Evolutionary conservation across 805 yeast genomes (phyloP).

Genomic region (Kuraishia cidri): DNA sequence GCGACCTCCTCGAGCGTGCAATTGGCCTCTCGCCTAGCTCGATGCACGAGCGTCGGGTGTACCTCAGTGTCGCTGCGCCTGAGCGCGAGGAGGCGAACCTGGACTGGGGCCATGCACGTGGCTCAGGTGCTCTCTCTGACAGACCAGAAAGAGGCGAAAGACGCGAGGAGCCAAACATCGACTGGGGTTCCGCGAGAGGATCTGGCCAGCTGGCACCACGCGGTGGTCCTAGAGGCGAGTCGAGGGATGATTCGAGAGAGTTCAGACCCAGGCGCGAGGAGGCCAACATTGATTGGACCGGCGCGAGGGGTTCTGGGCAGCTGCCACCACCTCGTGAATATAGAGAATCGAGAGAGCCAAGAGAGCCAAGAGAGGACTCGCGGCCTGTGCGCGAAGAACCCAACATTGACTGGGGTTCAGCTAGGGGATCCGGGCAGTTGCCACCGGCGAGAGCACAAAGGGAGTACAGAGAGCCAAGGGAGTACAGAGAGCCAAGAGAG

Average conservation of each 20-base stretch:
- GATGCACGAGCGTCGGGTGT: slow-evolving; percentile 40
- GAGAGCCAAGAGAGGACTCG: slow-evolving; percentile 15
- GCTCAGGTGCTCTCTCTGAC: slow-evolving; percentile 19
- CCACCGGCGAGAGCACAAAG: slow-evolving; percentile 16
- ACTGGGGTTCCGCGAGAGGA: slow-evolving; percentile 32
- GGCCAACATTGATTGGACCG: slow-evolving; percentile 39
- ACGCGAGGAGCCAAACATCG: slow-evolving; percentile 25
- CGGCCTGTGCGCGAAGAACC: slow-evolving; percentile 40
- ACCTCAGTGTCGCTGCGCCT: slow-evolving; percentile 53
- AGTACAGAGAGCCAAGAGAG: slow-evolving; percentile 15
- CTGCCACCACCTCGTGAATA: slow-evolving; percentile 12
- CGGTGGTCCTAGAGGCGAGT: too few relatives aligned
- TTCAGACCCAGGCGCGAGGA: slow-evolving; percentile 15
- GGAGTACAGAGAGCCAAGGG: slow-evolving; percentile 19
- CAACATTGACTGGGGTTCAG: slow-evolving; percentile 52
- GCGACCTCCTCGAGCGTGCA: slow-evolving; percentile 41
- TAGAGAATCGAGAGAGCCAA: slow-evolving; percentile 19
- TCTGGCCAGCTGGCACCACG: slow-evolving; percentile 9
- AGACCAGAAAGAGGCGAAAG: slow-evolving; percentile 17
- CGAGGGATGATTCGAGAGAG: too few relatives aligned
- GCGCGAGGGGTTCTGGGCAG: slow-evolving; percentile 17
- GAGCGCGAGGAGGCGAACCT: slow-evolving; percentile 43
- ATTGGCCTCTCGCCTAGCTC: slow-evolving; percentile 32
- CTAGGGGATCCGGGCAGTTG: slow-evolving; percentile 24
- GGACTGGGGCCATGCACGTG: slow-evolving; percentile 50